These are phyloP conservation scores for Hyphopichia wangnamkhiaoensis DNA, from an alignment of 1,139 yeast species.

Conservation along the genomic window DNA sequence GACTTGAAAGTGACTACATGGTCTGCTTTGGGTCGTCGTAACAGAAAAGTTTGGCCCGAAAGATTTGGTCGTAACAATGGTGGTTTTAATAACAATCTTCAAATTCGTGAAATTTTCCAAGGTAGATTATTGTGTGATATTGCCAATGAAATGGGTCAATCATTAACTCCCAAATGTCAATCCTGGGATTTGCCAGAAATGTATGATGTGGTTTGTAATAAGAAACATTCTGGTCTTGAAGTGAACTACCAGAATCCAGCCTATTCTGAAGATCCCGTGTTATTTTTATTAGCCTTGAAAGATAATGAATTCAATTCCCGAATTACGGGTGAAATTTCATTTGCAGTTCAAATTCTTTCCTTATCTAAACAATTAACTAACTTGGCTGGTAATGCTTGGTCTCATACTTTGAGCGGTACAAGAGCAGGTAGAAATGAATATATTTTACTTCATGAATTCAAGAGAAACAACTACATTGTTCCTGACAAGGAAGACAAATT, in stretches of 20 bases:
- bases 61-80: constrained; percentile 55
- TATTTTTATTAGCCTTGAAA: constrained; percentile 66
- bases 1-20: constrained; percentile 73
- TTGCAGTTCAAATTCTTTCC: constrained; percentile 81
- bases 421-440: constrained; percentile 96
- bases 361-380: constrained; percentile 89
- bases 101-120: constrained; percentile 68
- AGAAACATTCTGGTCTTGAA: constrained; percentile 63
- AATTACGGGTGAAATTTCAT: constrained; percentile 76
- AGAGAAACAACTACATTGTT: constrained; percentile 74
- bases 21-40: constrained; percentile 83
- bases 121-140: constrained; percentile 93
- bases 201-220: constrained; percentile 73
- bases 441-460: constrained; percentile 89
- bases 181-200: constrained; percentile 96
- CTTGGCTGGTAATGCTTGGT: constrained; percentile 97
- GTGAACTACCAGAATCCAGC: constrained; percentile 69
- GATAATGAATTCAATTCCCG: constrained; percentile 71
- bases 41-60: constrained; percentile 75
- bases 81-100: constrained; percentile 49
- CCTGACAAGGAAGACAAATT: constrained; percentile 79
- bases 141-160: constrained; percentile 93
- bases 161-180: constrained; percentile 87
- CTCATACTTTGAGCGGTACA: constrained; percentile 91
- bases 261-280: constrained; percentile 66